Percentiles rank a stretch among this genome's conserved stretches.
These are phyloP conservation scores for Neurospora sp. DNA, from an alignment of 495 filamentous ascomycete species.

Conservation along the genomic window DNA sequence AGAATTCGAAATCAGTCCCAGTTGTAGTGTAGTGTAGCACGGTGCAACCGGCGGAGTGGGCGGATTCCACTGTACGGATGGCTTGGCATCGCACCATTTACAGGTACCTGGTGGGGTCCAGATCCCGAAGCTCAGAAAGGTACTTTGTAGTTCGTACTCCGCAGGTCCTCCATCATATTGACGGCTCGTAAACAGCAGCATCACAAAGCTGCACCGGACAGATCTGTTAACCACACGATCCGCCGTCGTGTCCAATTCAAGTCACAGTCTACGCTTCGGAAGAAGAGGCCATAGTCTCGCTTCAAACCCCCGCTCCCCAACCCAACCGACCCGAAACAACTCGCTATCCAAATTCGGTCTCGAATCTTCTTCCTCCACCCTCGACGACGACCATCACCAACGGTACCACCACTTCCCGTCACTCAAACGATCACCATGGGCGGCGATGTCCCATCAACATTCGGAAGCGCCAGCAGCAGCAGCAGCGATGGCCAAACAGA, in stretches of 20 bases:
- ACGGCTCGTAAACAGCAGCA: not conserved
- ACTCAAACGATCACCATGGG: constrained; percentile 29
- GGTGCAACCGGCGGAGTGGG: not conserved
- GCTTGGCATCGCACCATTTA: not conserved
- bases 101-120: not conserved
- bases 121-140: not conserved
- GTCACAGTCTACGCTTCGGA: not conserved
- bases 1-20: not conserved
- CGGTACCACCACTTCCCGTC: not conserved
- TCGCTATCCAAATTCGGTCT: not conserved
- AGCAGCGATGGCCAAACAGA: not conserved
- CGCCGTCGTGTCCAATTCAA: not conserved
- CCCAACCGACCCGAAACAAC: not conserved
- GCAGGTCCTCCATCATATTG: not conserved
- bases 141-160: not conserved
- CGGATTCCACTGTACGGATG: not conserved
- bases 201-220: not conserved
- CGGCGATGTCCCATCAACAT: constrained; percentile 9
- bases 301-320: not conserved
- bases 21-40: not conserved
- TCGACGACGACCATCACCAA: not conserved
- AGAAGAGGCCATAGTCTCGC: not conserved
- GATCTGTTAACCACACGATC: not conserved
- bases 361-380: not conserved
- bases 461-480: not conserved